Base-by-base conservation (phyloP, 179 eudicot genomes). In the Sideroxylon spinosum region DNA sequence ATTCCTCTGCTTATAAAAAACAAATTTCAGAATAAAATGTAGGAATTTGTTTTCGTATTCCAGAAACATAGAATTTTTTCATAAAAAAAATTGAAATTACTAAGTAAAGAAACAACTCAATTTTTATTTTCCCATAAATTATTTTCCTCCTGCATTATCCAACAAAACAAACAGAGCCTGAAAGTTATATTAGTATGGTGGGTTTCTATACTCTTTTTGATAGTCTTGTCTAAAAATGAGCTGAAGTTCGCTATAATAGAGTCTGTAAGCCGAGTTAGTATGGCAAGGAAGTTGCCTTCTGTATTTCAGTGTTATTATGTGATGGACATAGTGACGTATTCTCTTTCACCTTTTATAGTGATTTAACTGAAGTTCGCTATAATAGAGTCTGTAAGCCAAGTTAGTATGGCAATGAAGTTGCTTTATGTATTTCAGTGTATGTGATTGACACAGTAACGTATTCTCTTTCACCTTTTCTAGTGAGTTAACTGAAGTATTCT, bases 261-360 rank as follows among this genome's bases (percentile, higher is more conserved):
- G 32, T 25, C 78, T 46, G 67, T 46, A n/a, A 22, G 12, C 72
- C 52, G 44, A 68, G 72, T 44, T 70, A 50, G 26, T 20, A 68
- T 32, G 71, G 13, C 48, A 67, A 57, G 23, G 67, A 32, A 74
- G 17, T 59, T 57, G 32, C 32, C 32, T 37, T 22, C 9, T 62
- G 57, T 10, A 29, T 26, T 53, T 55, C 32, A 73, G 11, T 73
- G 14, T 26, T 28, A 55, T 17, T 55, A 73, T 4, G 9, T 23
- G 14, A 61, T 52, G 52, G 75, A 25, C 44, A 9, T 50, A 25
- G 7, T 52, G 17, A 50, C 14, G 29, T 7, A 71, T 57, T 56
- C 2, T 37, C 0, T 55, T n/a, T 55, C 76, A 20, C 25, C 48
- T 73, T 73, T 56, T 55, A 50, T 11, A 56, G 65, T 56, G 25